A percentile compares a stretch with the other conserved stretches of the same genome.
Conservation (phyloP, 371 early-diverging fungal species). For the Mortierella sp. region DNA sequence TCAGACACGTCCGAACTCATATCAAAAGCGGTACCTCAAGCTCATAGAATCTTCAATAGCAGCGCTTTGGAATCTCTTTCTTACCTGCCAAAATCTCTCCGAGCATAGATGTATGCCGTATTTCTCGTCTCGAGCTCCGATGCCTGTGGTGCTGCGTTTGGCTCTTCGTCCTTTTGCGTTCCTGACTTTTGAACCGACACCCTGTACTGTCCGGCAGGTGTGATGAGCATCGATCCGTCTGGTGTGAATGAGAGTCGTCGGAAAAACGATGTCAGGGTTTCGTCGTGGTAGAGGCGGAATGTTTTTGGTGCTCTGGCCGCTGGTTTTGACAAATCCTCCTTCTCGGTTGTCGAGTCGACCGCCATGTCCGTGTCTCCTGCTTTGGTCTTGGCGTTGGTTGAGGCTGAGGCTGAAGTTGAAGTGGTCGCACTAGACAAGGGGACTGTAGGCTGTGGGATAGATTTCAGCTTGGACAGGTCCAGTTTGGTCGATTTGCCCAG, state of each 20-base stretch:
- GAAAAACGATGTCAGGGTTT: conserved; percentile 93
- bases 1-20: not conserved
- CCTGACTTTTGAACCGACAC: conserved; percentile 13
- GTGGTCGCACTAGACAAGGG: not conserved
- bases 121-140: conserved; percentile 48
- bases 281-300: conserved; percentile 85
- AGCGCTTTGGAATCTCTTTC: not conserved
- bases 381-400: conserved; percentile 36
- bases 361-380: conserved; percentile 24
- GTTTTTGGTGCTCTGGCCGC: conserved; percentile 38
- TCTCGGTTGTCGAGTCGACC: conserved; percentile 20
- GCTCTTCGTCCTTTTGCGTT: conserved; percentile 27
- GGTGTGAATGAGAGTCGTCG: conserved; percentile 90
- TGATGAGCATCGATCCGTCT: conserved; percentile 88
- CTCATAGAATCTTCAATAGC: not conserved
- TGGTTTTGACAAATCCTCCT: conserved; percentile 36
- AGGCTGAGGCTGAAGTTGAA: conserved; percentile 9
- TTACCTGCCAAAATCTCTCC: conserved; percentile 61
- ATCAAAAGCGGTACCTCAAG: too few relatives aligned
- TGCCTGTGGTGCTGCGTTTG: conserved; percentile 9
- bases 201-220: conserved; percentile 85
- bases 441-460: conserved; percentile 24
- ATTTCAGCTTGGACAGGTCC: conserved; percentile 49
- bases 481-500: conserved; percentile 57
- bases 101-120: conserved; percentile 63